phyloP scores from a whole-genome alignment of 2,329 filamentous ascomycete species.

The Pyricularia sp. region DNA sequence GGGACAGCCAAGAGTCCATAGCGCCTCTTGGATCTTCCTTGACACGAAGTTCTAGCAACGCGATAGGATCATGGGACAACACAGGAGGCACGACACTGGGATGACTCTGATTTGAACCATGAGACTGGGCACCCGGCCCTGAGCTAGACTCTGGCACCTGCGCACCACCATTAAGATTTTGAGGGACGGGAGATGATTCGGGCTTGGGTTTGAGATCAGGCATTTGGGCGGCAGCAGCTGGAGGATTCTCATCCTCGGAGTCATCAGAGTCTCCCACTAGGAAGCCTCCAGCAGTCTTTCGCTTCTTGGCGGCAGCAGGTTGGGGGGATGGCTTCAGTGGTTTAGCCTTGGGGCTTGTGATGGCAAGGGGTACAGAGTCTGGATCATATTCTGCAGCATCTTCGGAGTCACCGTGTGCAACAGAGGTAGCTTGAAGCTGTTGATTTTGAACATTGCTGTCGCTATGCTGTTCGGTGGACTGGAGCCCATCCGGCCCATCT shows the following conservation, averaged over 20 bases:
- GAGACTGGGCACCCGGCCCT: not conserved
- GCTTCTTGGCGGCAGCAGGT: constrained; percentile 35
- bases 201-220: not conserved
- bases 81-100: constrained; percentile 1
- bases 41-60: constrained; percentile 79
- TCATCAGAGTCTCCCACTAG: constrained; percentile 43
- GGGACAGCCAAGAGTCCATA: constrained; percentile 76
- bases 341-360: constrained; percentile 12
- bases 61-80: constrained; percentile 55
- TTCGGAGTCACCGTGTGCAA: constrained; percentile 29
- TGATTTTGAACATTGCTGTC: constrained; percentile 20
- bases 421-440: constrained; percentile 34
- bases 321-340: constrained; percentile 20
- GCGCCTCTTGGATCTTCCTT: constrained; percentile 87
- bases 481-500: constrained; percentile 8
- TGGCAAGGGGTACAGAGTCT: constrained; percentile 33
- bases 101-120: constrained; percentile 3
- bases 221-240: not conserved
- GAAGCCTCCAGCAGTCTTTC: constrained; percentile 46
- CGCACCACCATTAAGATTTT: constrained; percentile 10
- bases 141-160: constrained; percentile 10
- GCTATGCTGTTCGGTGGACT: constrained; percentile 29
- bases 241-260: constrained; percentile 32
- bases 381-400: constrained; percentile 46
- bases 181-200: constrained; percentile 9